A percentile compares a stretch with the other conserved stretches of the same genome.
These are phyloP conservation scores for Pontederia paniculata DNA, from an alignment of 176 grass and related monocot genomes.

Conservation along the genomic window DNA sequence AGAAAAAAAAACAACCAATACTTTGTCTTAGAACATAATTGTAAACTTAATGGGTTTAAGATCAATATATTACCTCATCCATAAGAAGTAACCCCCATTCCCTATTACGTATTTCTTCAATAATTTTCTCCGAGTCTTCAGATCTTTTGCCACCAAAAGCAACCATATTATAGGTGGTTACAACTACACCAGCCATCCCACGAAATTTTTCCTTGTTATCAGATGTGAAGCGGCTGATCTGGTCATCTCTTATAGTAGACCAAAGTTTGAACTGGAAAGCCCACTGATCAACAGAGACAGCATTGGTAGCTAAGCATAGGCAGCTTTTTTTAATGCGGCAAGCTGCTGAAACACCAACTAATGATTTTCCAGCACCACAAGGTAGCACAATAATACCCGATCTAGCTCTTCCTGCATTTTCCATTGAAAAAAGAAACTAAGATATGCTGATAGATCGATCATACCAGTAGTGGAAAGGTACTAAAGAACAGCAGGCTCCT, in stretches of 20 bases:
- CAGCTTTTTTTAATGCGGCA: slow-evolving; percentile 91
- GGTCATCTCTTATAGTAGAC: slow-evolving; percentile 93
- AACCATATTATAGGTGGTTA: slow-evolving; percentile 99
- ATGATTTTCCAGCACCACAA: slow-evolving; percentile 94
- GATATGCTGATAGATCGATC: not conserved
- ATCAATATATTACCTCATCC: slow-evolving; percentile 57
- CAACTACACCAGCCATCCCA: slow-evolving; percentile 78
- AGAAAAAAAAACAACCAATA: not conserved
- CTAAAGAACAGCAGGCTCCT: not conserved
- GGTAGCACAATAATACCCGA: slow-evolving; percentile 96
- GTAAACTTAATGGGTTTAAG: not conserved
- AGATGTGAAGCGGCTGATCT: slow-evolving; percentile 90
- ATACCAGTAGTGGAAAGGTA: too few relatives aligned
- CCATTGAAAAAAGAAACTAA: not conserved
- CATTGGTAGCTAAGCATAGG: slow-evolving; percentile 94
- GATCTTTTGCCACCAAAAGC: slow-evolving; percentile 86
- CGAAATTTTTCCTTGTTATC: slow-evolving; percentile 96
- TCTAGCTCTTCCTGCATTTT: slow-evolving; percentile 55
- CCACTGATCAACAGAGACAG: slow-evolving; percentile 98
- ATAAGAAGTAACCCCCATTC: slow-evolving; percentile 98
- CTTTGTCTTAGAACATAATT: not conserved
- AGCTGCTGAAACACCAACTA: slow-evolving; percentile 90
- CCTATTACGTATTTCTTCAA: slow-evolving; percentile 88
- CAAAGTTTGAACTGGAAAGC: slow-evolving; percentile 99
- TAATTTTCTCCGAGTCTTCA: slow-evolving; percentile 98